These are phyloP conservation scores for Colletotrichum trifolii DNA, from an alignment of 2,329 filamentous ascomycete species.

Conservation along the genomic window DNA sequence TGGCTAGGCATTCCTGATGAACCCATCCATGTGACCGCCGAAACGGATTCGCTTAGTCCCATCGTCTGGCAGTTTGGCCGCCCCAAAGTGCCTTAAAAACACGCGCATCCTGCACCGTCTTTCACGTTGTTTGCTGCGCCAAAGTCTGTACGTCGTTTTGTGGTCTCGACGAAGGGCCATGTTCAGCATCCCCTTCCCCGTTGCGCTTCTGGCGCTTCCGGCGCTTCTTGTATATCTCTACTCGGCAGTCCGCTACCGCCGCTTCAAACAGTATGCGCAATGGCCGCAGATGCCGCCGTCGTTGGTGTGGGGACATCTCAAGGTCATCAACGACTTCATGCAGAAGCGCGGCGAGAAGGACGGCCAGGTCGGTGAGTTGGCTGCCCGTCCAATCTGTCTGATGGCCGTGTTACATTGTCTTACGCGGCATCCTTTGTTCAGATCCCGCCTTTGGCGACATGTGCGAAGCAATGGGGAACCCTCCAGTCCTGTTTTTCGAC, in stretches of 20 bases:
- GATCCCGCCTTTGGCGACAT: constrained; percentile 44
- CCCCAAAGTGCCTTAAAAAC: neutral
- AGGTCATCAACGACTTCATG: constrained; percentile 10
- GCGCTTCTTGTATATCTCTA: constrained; percentile 27
- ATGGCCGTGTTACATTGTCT: neutral
- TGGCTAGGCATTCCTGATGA: neutral
- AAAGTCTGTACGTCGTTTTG: too few species aligned
- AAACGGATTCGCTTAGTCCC: constrained; percentile 7
- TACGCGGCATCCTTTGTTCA: neutral
- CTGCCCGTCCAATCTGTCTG: neutral
- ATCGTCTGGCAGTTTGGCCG: neutral
- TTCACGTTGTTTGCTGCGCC: too few species aligned
- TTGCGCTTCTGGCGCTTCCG: constrained; percentile 21
- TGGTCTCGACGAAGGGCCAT: constrained; percentile 1
- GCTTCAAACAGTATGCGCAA: constrained; percentile 30
- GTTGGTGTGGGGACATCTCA: constrained; percentile 34
- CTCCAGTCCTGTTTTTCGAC: constrained; percentile 49
- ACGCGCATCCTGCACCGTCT: neutral
- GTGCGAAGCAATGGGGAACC: constrained; percentile 44
- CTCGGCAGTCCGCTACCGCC: constrained; percentile 20
- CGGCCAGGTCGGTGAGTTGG: constrained; percentile 14
- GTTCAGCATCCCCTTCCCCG: neutral
- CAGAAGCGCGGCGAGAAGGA: constrained; percentile 11
- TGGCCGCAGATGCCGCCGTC: constrained; percentile 32
- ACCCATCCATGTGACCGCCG: constrained; percentile 10